Evolutionary conservation across 257 asterid species (phyloP), one percentile per base, ranked within the genome.

Genomic region (Ophiorrhiza pumila): DNA sequence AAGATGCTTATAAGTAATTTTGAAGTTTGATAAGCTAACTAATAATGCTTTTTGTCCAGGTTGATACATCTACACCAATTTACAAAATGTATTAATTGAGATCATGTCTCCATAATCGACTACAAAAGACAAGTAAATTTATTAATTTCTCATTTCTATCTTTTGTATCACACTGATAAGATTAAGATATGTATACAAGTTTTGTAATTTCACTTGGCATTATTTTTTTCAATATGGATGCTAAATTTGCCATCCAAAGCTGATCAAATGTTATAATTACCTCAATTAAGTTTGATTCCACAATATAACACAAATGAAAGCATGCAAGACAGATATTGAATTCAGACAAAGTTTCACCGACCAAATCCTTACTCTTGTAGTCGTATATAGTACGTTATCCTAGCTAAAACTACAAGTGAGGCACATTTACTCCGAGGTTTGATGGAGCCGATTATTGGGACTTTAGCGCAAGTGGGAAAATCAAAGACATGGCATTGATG

Each of bases 401-500:
- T 61, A 32, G 45, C 43, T 61, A 32, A n/a, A n/a, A 29, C 70
- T 39, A 0, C 3, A 11, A 34, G 41, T 5, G n/a, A 23, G 56
- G 71, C 71, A 42, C n/a, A 43, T 43, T 65, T 59, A 59, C 42
- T 60, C 43, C 22, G 12, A 31, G 41, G 60, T 49, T 74, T 29
- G 61, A 57, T 59, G 46, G 53, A 32, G 73, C 78, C 78, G 68
- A 56, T 43, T n/a, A 66, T 66, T 47, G 42, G 72, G 78, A 74
- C 78, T 42, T 65, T 42, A 37, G 6, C 20, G 34, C 27, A 27
- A n/a, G 55, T 65, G 73, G 27, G 66, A 53, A 60, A 57, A 6
- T 31, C 4, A 35, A 29, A 31, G n/a, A n/a, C n/a, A 74, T 1
- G 71, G 20, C 69, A 49, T 73, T 68, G 64, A 67, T 68, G 37